These are phyloP conservation scores for Thraustochytrium sp. DNA, from an alignment of 352 stramenopile species.

Conservation along the genomic window DNA sequence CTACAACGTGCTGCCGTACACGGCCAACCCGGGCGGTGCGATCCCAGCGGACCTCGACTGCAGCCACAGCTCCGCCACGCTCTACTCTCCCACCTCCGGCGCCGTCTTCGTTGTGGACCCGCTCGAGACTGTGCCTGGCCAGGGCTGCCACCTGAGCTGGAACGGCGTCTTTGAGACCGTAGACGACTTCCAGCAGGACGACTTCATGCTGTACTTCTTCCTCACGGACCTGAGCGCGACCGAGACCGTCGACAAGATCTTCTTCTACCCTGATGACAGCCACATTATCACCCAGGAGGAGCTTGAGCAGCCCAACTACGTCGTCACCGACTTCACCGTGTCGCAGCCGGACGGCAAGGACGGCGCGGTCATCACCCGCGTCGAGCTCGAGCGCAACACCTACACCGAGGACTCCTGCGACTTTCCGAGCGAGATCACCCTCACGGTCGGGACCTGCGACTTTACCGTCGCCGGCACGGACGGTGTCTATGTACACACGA, in stretches of 20 bases:
- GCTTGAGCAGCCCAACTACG: not conserved
- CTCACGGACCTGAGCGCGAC: not conserved
- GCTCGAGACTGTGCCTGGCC: not conserved
- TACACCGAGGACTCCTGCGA: not conserved
- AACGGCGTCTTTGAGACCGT: not conserved
- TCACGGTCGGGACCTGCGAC: not conserved
- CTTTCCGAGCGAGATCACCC: not conserved
- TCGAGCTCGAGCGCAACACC: not conserved
- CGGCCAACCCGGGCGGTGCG: not conserved
- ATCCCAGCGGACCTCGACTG: not conserved
- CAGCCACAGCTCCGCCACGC: not conserved
- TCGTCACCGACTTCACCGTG: not conserved
- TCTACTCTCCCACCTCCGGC: no score
- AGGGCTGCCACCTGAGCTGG: no score
- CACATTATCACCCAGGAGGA: not conserved
- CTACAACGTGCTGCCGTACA: not conserved
- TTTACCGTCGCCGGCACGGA: not conserved
- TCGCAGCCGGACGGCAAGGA: not conserved
- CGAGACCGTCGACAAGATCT: not conserved
- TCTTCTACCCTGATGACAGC: not conserved
- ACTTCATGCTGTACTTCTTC: not conserved
- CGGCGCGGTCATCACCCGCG: not conserved
- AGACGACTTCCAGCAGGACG: not conserved
- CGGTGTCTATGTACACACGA: not conserved
- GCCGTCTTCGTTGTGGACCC: no score